Conservation (phyloP, 2,329 filamentous ascomycete species). For the Elsinoe fawcettii region DNA sequence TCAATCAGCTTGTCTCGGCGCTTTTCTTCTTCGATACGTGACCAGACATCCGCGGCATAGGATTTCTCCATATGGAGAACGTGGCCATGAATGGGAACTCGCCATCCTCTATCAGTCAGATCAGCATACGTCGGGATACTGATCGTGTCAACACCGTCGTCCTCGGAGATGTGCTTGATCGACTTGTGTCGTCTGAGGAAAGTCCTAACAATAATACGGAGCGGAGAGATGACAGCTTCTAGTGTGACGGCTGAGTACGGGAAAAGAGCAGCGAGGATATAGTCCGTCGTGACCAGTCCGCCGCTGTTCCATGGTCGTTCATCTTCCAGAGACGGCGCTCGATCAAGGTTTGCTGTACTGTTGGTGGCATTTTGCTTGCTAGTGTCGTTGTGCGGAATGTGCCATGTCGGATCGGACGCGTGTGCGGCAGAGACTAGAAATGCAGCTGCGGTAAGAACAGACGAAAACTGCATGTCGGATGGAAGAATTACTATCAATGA, state of each 20-base stretch:
- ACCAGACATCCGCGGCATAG: constrained; percentile 47
- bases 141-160: constrained; percentile 27
- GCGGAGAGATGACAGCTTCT: constrained; percentile 13
- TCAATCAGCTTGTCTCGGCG: constrained; percentile 56
- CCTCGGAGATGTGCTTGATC: not conserved
- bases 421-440: constrained; percentile 3
- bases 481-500: constrained; percentile 3
- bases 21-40: constrained; percentile 43
- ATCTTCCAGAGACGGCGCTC: not conserved
- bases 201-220: constrained; percentile 13
- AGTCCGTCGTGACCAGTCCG: not conserved
- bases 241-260: constrained; percentile 13
- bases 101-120: constrained; percentile 66
- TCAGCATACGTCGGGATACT: constrained; percentile 59
- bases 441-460: constrained; percentile 8
- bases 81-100: constrained; percentile 63
- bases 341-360: not conserved
- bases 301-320: not conserved
- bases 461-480: constrained; percentile 15
- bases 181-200: not conserved
- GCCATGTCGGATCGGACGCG: not conserved
- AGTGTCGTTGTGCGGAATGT: not conserved
- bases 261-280: constrained; percentile 7
- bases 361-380: not conserved
- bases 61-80: constrained; percentile 52